Evolutionary conservation across 208 protist species (phyloP).

Genomic region (Tetramitus jugosus): DNA sequence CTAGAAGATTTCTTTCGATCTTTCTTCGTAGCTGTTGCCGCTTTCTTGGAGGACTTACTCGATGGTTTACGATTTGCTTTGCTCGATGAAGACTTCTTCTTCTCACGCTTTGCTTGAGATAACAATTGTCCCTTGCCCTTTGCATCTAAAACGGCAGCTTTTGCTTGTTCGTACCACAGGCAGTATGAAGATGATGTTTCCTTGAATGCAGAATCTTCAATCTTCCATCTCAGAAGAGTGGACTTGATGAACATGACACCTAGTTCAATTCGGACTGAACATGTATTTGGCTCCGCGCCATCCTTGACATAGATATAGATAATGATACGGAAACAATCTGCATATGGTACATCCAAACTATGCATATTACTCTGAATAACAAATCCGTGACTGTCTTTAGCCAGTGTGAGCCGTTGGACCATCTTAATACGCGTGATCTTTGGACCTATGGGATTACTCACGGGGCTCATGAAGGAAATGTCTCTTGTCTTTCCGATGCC

Average conservation of each 20-base stretch:
- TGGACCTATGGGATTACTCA: not conserved
- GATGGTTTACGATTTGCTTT: too few relatives aligned
- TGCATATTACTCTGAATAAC: not conserved
- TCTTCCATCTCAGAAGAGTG: not conserved
- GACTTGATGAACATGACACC: not conserved
- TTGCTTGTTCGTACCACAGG: not conserved
- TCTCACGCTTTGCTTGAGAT: too few relatives aligned
- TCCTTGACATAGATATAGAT: not conserved
- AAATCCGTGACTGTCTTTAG: not conserved
- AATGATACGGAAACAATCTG: not conserved
- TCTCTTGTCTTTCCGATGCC: not conserved
- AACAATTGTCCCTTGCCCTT: not conserved
- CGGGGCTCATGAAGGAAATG: not conserved
- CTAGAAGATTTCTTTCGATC: too few relatives aligned
- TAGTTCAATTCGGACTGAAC: not conserved
- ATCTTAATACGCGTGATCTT: not conserved
- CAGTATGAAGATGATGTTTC: not conserved
- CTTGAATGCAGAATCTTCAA: slow-evolving; percentile 14
- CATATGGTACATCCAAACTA: not conserved
- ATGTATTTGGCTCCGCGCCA: not conserved
- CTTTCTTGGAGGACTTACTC: too few relatives aligned
- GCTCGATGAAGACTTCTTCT: too few relatives aligned
- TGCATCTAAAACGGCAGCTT: not conserved
- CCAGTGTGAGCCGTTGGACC: not conserved
- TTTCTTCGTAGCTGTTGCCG: too few relatives aligned